Evolutionary conservation across 164 flowering plant genomes (phyloP), one percentile per base, ranked within the genome.

Genomic region (Tinospora cordifolia): DNA sequence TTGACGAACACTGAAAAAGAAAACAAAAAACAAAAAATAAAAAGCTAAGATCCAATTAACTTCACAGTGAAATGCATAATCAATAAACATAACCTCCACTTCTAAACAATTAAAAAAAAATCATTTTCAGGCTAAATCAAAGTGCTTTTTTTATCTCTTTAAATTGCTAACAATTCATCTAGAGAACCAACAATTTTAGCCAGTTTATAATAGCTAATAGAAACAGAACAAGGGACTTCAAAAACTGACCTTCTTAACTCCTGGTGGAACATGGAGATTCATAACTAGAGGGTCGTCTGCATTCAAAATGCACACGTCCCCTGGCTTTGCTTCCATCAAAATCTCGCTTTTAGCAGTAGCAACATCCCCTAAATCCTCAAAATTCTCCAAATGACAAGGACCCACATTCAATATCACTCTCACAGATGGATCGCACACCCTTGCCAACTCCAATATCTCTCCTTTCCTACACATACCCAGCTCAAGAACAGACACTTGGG

Each of bases 261-360:
- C 81, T 40, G 2, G 36, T 34, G 83, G 80, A 7, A 81, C 78
- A 36, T 70, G 75, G 65, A 76, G 74, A 63, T 63, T 68, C 76
- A 72, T 70, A 14, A 81, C 78, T 3, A 76, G 69, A 49, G 81
- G 83, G 76, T 81, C 83, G 70, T 78, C 83, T 17, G 75, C 83
- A 76, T 81, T 81, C 71, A 81, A 30, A 27, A 78, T 75, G 38
- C 79, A 78, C 3, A 78, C 69, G 59, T 78, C 78, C 65, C 83
- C 76, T 0, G 74, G 75, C 75, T 47, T 78, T 11, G 76, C 73
- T 19, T 76, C 81, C 68, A n/a, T n/a, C 19, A 81, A 65, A 70
- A 81, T 74, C 77, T 81, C 81, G 40, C 81, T 78, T 58, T 81
- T 81, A 4, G 81, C 80, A 70, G 47, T 62, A 0, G 80, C 74